These are phyloP conservation scores for Aureobasidium sp. DNA, from an alignment of 2,329 filamentous ascomycete species.

Conservation along the genomic window DNA sequence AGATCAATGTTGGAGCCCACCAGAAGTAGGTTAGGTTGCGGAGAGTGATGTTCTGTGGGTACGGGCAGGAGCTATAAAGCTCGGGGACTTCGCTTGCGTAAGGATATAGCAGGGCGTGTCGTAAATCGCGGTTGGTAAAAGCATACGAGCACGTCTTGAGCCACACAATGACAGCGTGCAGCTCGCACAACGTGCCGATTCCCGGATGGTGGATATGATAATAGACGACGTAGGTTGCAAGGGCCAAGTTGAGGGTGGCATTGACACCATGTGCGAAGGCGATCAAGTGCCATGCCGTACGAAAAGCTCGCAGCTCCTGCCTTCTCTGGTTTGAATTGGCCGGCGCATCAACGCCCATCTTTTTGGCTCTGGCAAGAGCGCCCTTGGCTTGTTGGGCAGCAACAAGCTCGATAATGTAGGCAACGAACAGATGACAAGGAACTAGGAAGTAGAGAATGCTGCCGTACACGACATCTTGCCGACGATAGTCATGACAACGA, in stretches of 20 bases:
- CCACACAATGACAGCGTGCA: constrained; percentile 92
- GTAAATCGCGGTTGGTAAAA: constrained; percentile 89
- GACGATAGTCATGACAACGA: constrained; percentile 77
- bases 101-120: constrained; percentile 58
- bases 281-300: constrained; percentile 64
- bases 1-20: constrained; percentile 94
- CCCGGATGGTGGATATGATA: constrained; percentile 85
- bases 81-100: constrained; percentile 59
- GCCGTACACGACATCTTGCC: constrained; percentile 67
- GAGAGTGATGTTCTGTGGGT: constrained; percentile 84
- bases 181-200: constrained; percentile 81
- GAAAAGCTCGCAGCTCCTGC: constrained; percentile 35
- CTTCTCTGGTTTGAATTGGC: constrained; percentile 47
- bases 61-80: constrained; percentile 74
- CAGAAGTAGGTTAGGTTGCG: constrained; percentile 89
- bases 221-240: constrained; percentile 82
- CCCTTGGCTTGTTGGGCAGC: constrained; percentile 71
- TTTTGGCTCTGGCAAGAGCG: constrained; percentile 50
- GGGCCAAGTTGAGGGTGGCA: constrained; percentile 66
- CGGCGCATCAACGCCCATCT: constrained; percentile 29
- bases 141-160: constrained; percentile 94
- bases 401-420: constrained; percentile 78
- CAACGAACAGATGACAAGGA: constrained; percentile 81
- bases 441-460: constrained; percentile 75
- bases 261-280: constrained; percentile 77